Percentiles rank a stretch among this genome's conserved stretches.
Conservation (phyloP, 2,329 filamentous ascomycete species). For the Cadophora sp. region DNA sequence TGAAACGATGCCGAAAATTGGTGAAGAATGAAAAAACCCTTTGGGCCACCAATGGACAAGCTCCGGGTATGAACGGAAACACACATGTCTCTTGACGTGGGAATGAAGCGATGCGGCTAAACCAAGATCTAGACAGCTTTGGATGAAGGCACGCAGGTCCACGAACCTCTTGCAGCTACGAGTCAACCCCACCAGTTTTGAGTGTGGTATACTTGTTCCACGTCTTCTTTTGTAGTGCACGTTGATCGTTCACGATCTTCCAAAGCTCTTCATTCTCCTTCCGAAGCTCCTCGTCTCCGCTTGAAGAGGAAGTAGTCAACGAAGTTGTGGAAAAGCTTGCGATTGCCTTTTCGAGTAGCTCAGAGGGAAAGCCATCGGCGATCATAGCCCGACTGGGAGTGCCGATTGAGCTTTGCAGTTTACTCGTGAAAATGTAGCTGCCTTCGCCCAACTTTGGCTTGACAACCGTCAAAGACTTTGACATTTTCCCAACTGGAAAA, state of each 20-base stretch:
- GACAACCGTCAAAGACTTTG: conserved; percentile 67
- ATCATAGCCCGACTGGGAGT: conserved; percentile 34
- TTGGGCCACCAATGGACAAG: not conserved
- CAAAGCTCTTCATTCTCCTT: conserved; percentile 54
- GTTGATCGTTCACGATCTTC: conserved; percentile 53
- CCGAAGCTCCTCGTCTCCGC: conserved; percentile 44
- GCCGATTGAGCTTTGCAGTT: conserved; percentile 55
- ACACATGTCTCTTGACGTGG: not conserved
- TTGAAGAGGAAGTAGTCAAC: conserved; percentile 41
- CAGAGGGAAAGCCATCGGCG: conserved; percentile 39
- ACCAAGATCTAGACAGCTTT: not conserved
- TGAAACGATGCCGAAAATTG: not conserved
- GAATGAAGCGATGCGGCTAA: not conserved
- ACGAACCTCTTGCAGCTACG: not conserved
- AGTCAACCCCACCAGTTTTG: conserved; percentile 29
- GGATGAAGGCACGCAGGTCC: not conserved
- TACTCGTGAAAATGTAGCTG: conserved; percentile 69
- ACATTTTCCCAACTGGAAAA: conserved; percentile 52
- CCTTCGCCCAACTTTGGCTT: conserved; percentile 78
- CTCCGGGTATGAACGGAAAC: not conserved
- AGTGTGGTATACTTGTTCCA: conserved; percentile 42
- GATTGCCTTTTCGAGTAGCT: conserved; percentile 57
- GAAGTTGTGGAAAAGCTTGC: conserved; percentile 49
- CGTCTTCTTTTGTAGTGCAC: conserved; percentile 51
- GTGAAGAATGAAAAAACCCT: not conserved